A percentile compares a stretch with the other conserved stretches of the same genome.
These are phyloP conservation scores for Malassezia furfur DNA, from an alignment of 1,284 basidiomycete genomes.

Conservation along the genomic window DNA sequence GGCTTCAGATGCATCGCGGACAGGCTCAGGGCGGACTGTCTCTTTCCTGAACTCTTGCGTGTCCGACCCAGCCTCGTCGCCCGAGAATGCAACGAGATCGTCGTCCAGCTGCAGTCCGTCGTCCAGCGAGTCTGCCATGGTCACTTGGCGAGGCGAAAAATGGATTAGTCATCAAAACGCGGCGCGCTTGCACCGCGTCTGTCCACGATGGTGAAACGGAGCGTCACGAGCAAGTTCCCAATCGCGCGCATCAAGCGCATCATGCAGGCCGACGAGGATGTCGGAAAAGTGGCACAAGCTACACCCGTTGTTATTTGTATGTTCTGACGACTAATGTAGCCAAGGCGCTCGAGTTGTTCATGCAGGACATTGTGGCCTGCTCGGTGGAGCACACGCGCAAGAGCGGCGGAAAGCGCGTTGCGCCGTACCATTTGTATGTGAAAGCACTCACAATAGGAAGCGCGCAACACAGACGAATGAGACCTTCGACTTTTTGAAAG, in stretches of 20 bases:
- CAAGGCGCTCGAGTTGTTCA: slow-evolving; percentile 89
- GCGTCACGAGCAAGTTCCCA: slow-evolving; percentile 40
- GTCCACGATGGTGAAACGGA: slow-evolving; percentile 35
- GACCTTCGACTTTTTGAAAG: slow-evolving; percentile 88
- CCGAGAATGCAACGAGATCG: slow-evolving; percentile 15
- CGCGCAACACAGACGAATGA: slow-evolving; percentile 79
- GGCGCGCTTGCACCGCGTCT: not conserved
- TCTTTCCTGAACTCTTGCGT: not conserved
- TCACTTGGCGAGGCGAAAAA: not conserved
- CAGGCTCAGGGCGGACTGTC: not conserved
- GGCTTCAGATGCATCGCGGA: slow-evolving; percentile 21
- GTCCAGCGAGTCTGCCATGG: slow-evolving; percentile 35
- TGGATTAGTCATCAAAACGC: not conserved
- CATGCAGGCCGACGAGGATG: slow-evolving; percentile 99
- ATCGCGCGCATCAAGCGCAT: slow-evolving; percentile 93
- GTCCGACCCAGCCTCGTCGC: slow-evolving; percentile 14
- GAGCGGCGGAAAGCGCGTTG: slow-evolving; percentile 78
- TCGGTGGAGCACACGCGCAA: slow-evolving; percentile 69
- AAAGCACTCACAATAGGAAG: slow-evolving; percentile 58
- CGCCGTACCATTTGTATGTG: slow-evolving; percentile 85
- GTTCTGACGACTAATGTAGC: slow-evolving; percentile 58
- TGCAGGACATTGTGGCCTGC: slow-evolving; percentile 74
- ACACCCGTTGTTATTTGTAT: slow-evolving; percentile 94
- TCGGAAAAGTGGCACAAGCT: slow-evolving; percentile 94
- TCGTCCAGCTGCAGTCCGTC: slow-evolving; percentile 36